A percentile compares a stretch with the other conserved stretches of the same genome.
These are phyloP conservation scores for Backusella macrospora DNA, from an alignment of 192 early-diverging fungal genomes.

Conservation along the genomic window DNA sequence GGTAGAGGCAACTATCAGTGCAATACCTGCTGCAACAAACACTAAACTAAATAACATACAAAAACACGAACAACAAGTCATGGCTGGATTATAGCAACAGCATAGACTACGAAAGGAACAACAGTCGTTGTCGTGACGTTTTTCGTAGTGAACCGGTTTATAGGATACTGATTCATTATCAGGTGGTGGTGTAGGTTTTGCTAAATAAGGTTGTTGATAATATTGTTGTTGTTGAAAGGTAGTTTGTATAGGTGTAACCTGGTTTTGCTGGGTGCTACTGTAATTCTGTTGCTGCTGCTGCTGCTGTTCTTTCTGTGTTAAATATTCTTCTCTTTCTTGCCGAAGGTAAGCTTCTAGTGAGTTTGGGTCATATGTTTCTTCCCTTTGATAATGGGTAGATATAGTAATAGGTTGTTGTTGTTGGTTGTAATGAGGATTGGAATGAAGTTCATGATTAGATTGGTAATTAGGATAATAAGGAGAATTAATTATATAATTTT, in stretches of 20 bases:
- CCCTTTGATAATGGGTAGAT: not conserved
- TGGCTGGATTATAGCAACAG: constrained; percentile 32
- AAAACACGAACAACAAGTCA: constrained; percentile 42
- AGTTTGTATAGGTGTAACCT: not conserved
- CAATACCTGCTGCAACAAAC: constrained; percentile 39
- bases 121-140: constrained; percentile 10
- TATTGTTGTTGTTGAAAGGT: not conserved
- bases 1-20: constrained; percentile 32
- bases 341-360: constrained; percentile 15
- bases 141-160: constrained; percentile 5
- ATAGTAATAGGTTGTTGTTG: not conserved
- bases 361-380: not conserved
- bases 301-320: not conserved
- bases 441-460: constrained; percentile 3
- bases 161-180: constrained; percentile 27
- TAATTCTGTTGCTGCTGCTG: not conserved
- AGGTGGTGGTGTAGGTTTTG: constrained; percentile 21
- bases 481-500: not conserved
- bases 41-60: constrained; percentile 33
- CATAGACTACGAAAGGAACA: constrained; percentile 26
- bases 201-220: not conserved
- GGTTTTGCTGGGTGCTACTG: not conserved
- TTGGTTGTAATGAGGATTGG: not conserved
- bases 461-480: constrained; percentile 14
- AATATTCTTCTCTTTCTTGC: constrained; percentile 4